Evolutionary conservation across 257 asterid genomes (phyloP).

Genomic region (Datura wrightii): DNA sequence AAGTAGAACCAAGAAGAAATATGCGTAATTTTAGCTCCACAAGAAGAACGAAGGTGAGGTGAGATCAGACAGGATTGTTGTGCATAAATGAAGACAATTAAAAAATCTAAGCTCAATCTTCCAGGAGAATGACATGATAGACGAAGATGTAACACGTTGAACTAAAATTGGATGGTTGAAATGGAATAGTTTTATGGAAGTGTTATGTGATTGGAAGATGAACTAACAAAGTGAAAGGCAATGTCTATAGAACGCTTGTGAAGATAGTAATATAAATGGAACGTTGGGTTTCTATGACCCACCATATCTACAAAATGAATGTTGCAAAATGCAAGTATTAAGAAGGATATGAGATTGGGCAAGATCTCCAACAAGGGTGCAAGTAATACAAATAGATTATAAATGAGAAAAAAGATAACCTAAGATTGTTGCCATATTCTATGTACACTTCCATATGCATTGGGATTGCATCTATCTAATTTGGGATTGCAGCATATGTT

Average conservation of each 20-base stretch:
- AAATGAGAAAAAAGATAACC: neutral
- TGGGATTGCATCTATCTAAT: neutral
- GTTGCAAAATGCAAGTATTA: neutral
- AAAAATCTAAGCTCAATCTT: neutral
- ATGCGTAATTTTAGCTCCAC: neutral
- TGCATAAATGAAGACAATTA: neutral
- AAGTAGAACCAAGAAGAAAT: neutral
- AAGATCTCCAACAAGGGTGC: neutral
- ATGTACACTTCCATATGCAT: neutral
- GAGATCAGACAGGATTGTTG: neutral
- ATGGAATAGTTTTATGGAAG: neutral
- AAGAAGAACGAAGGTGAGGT: neutral
- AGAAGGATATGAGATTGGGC: neutral
- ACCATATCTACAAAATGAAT: neutral
- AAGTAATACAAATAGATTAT: neutral
- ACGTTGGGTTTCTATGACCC: neutral
- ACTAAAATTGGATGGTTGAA: neutral
- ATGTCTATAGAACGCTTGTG: neutral
- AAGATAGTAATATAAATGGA: neutral
- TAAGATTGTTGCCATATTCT: neutral
- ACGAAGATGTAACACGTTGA: neutral
- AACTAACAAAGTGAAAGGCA: neutral
- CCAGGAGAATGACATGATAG: neutral
- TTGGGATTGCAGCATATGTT: neutral
- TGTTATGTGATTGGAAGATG: neutral